Conservation (phyloP, 2,329 filamentous ascomycete species). For the Aaosphaeria pasadenensis region DNA sequence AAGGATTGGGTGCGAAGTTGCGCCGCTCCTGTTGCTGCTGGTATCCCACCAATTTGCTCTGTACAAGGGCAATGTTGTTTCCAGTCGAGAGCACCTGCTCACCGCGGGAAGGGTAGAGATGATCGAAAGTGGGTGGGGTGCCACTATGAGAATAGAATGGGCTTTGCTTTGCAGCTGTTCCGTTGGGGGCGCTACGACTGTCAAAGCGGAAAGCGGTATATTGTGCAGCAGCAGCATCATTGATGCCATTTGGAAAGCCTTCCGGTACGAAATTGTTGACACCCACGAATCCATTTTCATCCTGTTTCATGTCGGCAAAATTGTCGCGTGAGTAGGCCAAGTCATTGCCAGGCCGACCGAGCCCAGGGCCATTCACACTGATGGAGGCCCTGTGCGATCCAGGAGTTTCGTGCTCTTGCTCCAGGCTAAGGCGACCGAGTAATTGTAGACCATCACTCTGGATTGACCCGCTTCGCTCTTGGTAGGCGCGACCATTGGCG, state of each 20-base stretch:
- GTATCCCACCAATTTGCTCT: conserved; percentile 49
- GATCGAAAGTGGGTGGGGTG: conserved; percentile 45
- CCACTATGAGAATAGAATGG: conserved; percentile 47
- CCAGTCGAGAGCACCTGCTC: conserved; percentile 41
- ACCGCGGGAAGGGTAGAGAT: conserved; percentile 41
- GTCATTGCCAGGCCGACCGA: conserved; percentile 19
- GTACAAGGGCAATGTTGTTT: conserved; percentile 45
- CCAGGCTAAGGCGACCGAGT: conserved; percentile 31
- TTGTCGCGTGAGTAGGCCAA: conserved; percentile 19
- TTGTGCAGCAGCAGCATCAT: conserved; percentile 33
- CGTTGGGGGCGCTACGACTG: conserved; percentile 44
- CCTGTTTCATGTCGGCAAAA: conserved; percentile 13
- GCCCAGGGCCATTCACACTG: conserved; percentile 26
- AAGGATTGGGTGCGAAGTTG: conserved; percentile 27
- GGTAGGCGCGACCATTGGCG: conserved; percentile 38
- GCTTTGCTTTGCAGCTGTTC: conserved; percentile 42
- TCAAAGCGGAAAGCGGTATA: conserved; percentile 40
- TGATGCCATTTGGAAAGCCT: conserved; percentile 28
- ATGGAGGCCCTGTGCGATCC: conserved; percentile 31
- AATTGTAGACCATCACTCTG: conserved; percentile 37
- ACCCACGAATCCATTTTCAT: no score
- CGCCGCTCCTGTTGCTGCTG: conserved; percentile 42
- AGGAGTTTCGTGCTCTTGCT: conserved; percentile 32
- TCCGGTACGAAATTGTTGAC: conserved; percentile 28
- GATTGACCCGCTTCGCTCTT: conserved; percentile 38